Evolutionary conservation across 179 eudicot genomes (phyloP).

Genomic region (Carnegiea gigantea): DNA sequence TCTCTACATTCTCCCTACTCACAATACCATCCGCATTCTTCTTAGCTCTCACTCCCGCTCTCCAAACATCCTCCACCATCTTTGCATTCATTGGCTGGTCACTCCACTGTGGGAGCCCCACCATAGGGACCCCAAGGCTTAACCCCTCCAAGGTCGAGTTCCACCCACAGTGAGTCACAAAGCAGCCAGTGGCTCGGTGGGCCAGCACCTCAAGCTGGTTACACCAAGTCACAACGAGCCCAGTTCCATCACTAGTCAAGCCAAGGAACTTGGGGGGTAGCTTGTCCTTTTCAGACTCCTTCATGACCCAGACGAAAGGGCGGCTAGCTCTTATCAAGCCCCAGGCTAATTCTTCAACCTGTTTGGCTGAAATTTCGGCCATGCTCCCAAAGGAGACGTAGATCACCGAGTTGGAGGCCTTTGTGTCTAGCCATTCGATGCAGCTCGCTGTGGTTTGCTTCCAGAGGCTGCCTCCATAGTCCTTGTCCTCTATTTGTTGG

Average conservation of each 20-base stretch:
- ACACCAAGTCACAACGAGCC: constrained; percentile 29
- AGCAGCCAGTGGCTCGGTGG: constrained; percentile 29
- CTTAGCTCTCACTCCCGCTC: constrained; percentile 28
- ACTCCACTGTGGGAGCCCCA: constrained; percentile 32
- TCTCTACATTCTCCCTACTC: constrained; percentile 17
- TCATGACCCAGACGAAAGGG: constrained; percentile 34
- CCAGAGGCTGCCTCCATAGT: constrained; percentile 35
- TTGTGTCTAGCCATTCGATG: constrained; percentile 28
- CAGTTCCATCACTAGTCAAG: constrained; percentile 11
- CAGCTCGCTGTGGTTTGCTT: constrained; percentile 11
- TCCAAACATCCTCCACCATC: constrained; percentile 34
- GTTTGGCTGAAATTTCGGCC: constrained; percentile 25
- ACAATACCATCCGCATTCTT: constrained; percentile 25
- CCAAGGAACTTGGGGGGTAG: constrained; percentile 14
- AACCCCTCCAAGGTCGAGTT: constrained; percentile 32
- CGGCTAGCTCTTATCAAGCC: constrained; percentile 13
- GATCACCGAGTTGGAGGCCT: constrained; percentile 19
- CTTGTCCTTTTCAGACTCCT: constrained; percentile 15
- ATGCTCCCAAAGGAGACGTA: constrained; percentile 37
- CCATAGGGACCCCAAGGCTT: constrained; percentile 32
- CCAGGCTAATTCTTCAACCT: constrained; percentile 23
- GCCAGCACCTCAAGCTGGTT: constrained; percentile 33
- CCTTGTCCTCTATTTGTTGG: constrained; percentile 21
- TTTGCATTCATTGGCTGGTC: constrained; percentile 32
- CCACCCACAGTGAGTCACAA: constrained; percentile 36